phyloP scores from a whole-genome alignment of 164 flowering plant genomes.

The Sextonia rubra region DNA sequence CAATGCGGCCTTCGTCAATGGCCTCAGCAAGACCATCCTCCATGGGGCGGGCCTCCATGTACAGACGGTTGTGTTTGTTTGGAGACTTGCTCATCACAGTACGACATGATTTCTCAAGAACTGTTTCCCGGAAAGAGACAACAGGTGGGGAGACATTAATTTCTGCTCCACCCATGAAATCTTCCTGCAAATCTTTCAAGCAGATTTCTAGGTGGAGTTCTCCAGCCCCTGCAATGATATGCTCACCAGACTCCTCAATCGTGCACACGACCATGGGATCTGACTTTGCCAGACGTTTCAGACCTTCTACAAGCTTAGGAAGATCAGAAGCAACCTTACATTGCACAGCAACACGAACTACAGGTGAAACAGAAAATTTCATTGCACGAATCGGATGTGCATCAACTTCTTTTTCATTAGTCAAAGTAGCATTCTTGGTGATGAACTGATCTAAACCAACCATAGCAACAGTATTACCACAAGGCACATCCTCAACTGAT shows the following conservation, averaged over 20 bases:
- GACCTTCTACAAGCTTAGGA: constrained; percentile 37
- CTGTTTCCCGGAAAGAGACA: constrained; percentile 30
- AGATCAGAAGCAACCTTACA: constrained; percentile 39
- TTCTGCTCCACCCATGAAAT: constrained; percentile 32
- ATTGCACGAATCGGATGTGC: constrained; percentile 36
- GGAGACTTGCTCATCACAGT: constrained; percentile 34
- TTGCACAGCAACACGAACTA: constrained; percentile 31
- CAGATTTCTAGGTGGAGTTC: constrained; percentile 30
- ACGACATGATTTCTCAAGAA: constrained; percentile 25
- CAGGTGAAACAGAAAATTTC: constrained; percentile 38
- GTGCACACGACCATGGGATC: constrained; percentile 33
- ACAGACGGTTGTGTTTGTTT: constrained; percentile 30
- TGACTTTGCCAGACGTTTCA: constrained; percentile 34
- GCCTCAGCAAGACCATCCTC: constrained; percentile 29
- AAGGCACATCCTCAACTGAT: constrained; percentile 35
- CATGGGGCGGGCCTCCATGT: constrained; percentile 30
- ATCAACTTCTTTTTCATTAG: constrained; percentile 31
- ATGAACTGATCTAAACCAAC: constrained; percentile 32
- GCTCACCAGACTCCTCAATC: constrained; percentile 34
- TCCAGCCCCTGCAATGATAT: constrained; percentile 31
- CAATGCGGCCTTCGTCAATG: constrained; percentile 23
- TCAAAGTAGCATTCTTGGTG: constrained; percentile 34
- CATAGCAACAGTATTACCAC: constrained; percentile 30
- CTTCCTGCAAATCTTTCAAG: constrained; percentile 26
- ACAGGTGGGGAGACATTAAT: constrained; percentile 18